These are phyloP conservation scores for Tolypocladium album DNA, from an alignment of 2,329 filamentous ascomycete species.

Conservation along the genomic window DNA sequence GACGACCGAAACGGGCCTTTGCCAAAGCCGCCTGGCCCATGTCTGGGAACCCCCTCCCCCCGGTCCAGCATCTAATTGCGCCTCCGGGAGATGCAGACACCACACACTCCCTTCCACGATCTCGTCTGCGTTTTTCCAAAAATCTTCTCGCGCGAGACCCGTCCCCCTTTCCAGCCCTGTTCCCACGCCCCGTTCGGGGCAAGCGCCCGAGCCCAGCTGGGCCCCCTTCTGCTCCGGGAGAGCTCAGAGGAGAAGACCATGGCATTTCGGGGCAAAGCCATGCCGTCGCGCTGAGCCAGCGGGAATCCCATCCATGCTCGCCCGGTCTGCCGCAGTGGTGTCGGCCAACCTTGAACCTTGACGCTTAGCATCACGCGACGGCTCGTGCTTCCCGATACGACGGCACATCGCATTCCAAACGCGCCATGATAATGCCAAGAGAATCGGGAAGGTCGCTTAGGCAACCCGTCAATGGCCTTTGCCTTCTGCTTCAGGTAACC, in stretches of 20 bases:
- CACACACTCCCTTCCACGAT: background rate
- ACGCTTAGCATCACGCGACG: background rate
- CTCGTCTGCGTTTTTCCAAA: background rate
- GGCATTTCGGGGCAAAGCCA: background rate
- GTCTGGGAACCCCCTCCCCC: background rate
- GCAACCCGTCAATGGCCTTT: background rate
- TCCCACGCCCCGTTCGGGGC: background rate
- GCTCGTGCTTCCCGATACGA: background rate
- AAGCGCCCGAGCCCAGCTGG: background rate
- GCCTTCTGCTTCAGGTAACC: background rate
- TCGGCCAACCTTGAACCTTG: background rate
- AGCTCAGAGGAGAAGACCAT: background rate
- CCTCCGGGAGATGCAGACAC: background rate
- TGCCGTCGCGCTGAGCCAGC: background rate
- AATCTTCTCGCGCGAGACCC: background rate
- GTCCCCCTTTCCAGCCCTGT: background rate
- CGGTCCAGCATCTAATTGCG: background rate
- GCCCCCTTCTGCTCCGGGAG: background rate
- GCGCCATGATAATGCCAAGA: background rate
- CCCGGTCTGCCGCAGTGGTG: background rate
- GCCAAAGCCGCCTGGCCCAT: background rate
- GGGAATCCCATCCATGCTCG: background rate
- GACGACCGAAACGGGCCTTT: background rate
- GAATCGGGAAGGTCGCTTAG: constrained; percentile 1
- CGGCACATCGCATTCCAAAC: background rate